Base-by-base conservation (phyloP, 331 rosid species). In the Cydonia oblonga region DNA sequence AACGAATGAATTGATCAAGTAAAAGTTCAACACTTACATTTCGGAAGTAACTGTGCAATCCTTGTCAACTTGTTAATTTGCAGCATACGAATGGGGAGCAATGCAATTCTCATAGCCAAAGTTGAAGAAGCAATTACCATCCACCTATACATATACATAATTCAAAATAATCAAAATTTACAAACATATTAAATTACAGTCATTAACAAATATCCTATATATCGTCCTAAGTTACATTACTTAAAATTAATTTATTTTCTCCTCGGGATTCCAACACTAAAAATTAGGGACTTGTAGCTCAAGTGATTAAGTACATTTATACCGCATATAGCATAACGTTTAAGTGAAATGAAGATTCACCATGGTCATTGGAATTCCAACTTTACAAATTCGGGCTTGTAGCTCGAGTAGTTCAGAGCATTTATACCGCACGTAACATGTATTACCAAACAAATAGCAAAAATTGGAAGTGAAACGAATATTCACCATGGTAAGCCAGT, bases 401-500 rank as follows among this genome's bases (percentile, higher is more conserved):
- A 38, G 14, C 13, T 38, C 1, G 14, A 38, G 44, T 38, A 38
- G 1, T 38, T 38, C 2, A 38, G 42, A 3, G 44, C 14, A 10
- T 0, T 38, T 10, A 38, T 2, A 38, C 44, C 1, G 4, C 44
- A 38, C 13, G 4, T 9, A 38, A 38, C 4, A 0, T 38, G 14
- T 38, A 10, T 10, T 9, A 10, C 44, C 44, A 38, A 38, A 38
- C 44, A 38, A 9, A 0, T 0, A 38, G 49, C 24, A 69, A 0
- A 22, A 33, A 52, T 33, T 38, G 3, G 46, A 58, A 38, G 44
- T 38, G 44, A 38, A 38, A 38, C 8, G 9, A 73, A 49, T 11
- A 56, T 74, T 81, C 73, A 90, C 96, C 95, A 90, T 30, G 96
- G 96, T 40, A 85, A 69, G 81, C 90, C 88, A 72, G 95, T 84